A percentile compares a stretch with the other conserved stretches of the same genome.
These are phyloP conservation scores for Colletotrichum gigasporum DNA, from an alignment of 2,329 filamentous ascomycete species.

Conservation along the genomic window DNA sequence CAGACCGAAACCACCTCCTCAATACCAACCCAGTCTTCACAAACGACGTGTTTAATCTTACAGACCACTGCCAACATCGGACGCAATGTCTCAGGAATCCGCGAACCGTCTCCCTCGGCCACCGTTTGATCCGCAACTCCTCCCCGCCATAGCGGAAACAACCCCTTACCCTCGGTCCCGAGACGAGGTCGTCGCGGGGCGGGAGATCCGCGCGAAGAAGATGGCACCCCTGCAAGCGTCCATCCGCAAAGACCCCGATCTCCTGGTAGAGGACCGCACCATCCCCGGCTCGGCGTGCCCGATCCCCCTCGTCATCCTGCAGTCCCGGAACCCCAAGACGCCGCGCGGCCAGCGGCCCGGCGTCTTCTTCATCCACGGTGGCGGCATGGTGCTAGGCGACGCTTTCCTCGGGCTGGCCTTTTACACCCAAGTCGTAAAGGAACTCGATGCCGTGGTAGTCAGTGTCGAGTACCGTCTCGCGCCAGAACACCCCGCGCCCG, in stretches of 20 bases:
- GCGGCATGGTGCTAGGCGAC: slow-evolving; percentile 23
- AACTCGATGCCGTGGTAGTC: slow-evolving; percentile 41
- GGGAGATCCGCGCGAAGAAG: background rate
- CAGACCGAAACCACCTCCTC: no score
- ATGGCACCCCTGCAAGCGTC: slow-evolving; percentile 13
- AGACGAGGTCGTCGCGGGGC: background rate
- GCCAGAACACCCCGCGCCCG: slow-evolving; percentile 46
- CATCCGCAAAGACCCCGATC: slow-evolving; percentile 2
- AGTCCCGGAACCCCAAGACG: background rate
- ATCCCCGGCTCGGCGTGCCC: slow-evolving; percentile 9
- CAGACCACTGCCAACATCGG: background rate
- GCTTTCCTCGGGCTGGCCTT: slow-evolving; percentile 8
- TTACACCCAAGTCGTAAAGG: slow-evolving; percentile 6
- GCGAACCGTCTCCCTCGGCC: slow-evolving; percentile 2
- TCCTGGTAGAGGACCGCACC: slow-evolving; percentile 8
- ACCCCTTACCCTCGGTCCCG: background rate
- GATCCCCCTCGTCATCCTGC: slow-evolving; percentile 14
- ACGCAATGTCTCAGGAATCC: background rate
- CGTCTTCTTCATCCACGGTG: slow-evolving; percentile 17
- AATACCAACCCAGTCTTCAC: no score
- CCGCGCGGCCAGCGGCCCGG: background rate
- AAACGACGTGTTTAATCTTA: no score
- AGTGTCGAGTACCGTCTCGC: slow-evolving; percentile 58
- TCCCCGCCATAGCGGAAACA: background rate
- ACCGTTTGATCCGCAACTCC: slow-evolving; percentile 11